Percentiles rank a stretch among this genome's conserved stretches.
Evolutionary conservation across 192 early-diverging fungal species (phyloP).

Genomic region (Podochytrium sp.): DNA sequence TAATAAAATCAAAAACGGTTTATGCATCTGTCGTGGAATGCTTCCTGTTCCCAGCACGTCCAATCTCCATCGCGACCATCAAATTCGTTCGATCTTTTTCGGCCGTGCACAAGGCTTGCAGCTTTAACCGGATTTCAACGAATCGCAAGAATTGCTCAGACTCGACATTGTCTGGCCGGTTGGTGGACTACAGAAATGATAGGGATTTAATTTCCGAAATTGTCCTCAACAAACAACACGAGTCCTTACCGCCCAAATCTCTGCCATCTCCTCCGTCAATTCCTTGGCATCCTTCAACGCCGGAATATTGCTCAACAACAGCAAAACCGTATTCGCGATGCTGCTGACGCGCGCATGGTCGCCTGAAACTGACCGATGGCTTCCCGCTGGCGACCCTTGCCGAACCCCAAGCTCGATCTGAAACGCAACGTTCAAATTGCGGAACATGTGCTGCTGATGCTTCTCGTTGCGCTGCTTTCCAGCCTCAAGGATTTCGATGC

Average conservation of each 20-base stretch:
- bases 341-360: not conserved
- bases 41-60: not conserved
- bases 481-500: too few species aligned
- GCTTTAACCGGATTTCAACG: not conserved
- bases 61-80: conserved; percentile 4
- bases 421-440: too few species aligned
- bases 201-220: too few species aligned
- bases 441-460: too few species aligned
- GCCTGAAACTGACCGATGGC: too few species aligned
- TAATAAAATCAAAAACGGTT: too few species aligned
- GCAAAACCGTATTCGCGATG: not conserved
- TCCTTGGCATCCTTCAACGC: not conserved
- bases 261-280: not conserved
- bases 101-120: not conserved
- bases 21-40: too few species aligned
- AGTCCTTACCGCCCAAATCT: not conserved
- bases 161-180: too few species aligned
- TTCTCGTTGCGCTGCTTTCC: too few species aligned
- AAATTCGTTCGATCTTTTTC: not conserved
- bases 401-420: not conserved
- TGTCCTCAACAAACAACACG: too few species aligned
- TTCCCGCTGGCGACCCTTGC: not conserved
- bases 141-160: not conserved
- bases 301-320: not conserved
- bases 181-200: too few species aligned